Conservation (phyloP, 23 red algal genomes). For the Gracilaria gracilis region DNA sequence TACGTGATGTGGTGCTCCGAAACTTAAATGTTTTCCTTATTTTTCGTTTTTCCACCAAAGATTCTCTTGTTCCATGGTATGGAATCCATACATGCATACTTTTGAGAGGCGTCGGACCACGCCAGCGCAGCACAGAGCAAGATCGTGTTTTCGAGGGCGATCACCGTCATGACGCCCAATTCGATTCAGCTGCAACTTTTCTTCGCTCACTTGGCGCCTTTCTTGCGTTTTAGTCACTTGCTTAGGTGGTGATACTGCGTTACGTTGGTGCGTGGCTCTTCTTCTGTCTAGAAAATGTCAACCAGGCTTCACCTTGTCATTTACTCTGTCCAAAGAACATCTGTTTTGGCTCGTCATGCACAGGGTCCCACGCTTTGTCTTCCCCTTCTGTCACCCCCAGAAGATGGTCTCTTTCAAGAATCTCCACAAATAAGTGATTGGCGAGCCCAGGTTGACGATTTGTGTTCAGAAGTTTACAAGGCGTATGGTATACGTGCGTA, state of each 20-base stretch:
- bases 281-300: neutral
- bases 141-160: no score
- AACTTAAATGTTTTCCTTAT: no score
- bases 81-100: no score
- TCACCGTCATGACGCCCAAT: no score
- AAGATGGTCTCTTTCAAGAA: neutral
- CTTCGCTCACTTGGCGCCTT: neutral
- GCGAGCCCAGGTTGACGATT: conserved; percentile 31
- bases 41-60: no score
- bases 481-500: conserved; percentile 7
- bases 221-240: neutral
- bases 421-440: conserved; percentile 8
- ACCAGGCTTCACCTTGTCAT: neutral
- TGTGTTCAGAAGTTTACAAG: conserved; percentile 8
- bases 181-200: no score
- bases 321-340: neutral
- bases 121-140: no score
- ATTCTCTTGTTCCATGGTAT: no score
- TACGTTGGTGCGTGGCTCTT: neutral
- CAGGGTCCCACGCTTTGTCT: conserved; percentile 11
- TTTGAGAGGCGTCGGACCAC: no score
- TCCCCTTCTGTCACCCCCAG: conserved; percentile 17
- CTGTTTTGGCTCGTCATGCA: neutral
- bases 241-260: neutral
- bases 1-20: no score